Evolutionary conservation across 768 basidiomycete genomes (phyloP).

Genomic region (Naganishia kalamii): DNA sequence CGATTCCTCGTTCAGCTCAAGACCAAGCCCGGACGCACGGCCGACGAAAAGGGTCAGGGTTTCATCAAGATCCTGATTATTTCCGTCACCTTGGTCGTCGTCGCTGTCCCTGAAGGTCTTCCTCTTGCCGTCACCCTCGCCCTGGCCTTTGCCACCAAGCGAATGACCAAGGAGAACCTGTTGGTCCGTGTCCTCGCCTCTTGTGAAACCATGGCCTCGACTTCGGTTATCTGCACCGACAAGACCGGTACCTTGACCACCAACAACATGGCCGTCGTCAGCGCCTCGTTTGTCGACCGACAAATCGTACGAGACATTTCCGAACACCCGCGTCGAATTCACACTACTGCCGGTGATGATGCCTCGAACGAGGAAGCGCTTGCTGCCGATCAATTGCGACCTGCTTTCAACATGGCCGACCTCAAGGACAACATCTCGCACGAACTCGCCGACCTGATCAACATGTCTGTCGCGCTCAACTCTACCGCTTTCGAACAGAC

Average conservation of each 20-base stretch:
- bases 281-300: conserved; percentile 84
- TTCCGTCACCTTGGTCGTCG: conserved; percentile 81
- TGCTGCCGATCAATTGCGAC: conserved; percentile 56
- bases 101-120: conserved; percentile 85
- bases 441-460: conserved; percentile 62
- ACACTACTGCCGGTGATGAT: conserved; percentile 61
- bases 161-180: conserved; percentile 94
- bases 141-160: conserved; percentile 90
- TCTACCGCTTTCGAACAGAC: conserved; percentile 81
- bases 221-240: conserved; percentile 74
- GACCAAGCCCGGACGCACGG: conserved; percentile 57
- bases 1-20: conserved; percentile 87
- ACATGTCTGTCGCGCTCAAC: conserved; percentile 80
- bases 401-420: conserved; percentile 67
- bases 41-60: conserved; percentile 76
- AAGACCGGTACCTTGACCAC: conserved; percentile 95
- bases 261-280: conserved; percentile 92
- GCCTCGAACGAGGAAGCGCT: conserved; percentile 38
- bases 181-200: conserved; percentile 92
- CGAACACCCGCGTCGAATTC: conserved; percentile 58
- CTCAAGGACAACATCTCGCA: conserved; percentile 62
- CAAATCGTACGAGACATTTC: conserved; percentile 80
- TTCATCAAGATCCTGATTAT: conserved; percentile 94
- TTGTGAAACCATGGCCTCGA: conserved; percentile 98
- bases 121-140: conserved; percentile 95